phyloP scores from a whole-genome alignment of 176 grass and related monocot genomes.

The Aegilops bicornis region DNA sequence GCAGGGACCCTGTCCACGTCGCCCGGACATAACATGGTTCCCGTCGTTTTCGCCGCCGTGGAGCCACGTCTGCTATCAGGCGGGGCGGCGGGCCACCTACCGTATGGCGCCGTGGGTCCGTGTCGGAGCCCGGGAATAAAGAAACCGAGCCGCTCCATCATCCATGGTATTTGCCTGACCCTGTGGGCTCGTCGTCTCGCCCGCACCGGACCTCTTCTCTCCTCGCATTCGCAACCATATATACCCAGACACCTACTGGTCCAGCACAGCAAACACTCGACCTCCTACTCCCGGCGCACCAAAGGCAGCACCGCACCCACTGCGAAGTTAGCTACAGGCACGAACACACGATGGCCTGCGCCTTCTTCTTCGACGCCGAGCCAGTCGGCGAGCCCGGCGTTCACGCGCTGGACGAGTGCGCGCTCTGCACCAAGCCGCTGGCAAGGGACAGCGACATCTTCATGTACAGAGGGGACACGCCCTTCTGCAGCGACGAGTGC shows the following conservation, averaged over 20 bases:
- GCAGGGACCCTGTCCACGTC: not conserved
- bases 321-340: too few relatives aligned
- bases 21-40: not conserved
- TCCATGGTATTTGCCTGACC: not conserved
- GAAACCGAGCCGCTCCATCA: too few relatives aligned
- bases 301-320: not conserved
- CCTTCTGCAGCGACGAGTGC: constrained; percentile 80
- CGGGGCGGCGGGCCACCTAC: not conserved
- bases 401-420: constrained; percentile 46
- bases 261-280: not conserved
- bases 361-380: constrained; percentile 57
- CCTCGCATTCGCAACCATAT: not conserved
- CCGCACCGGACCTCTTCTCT: not conserved
- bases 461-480: constrained; percentile 80
- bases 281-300: not conserved
- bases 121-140: not conserved
- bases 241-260: not conserved
- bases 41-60: constrained; percentile 18
- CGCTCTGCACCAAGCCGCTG: constrained; percentile 50
- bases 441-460: constrained; percentile 51
- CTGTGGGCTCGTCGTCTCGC: not conserved
- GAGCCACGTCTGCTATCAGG: not conserved
- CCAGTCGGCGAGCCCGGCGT: not conserved
- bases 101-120: not conserved
- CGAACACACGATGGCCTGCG: not conserved